Conservation (phyloP, 1,284 basidiomycete genomes). For the Coriolopsis trogii region DNA sequence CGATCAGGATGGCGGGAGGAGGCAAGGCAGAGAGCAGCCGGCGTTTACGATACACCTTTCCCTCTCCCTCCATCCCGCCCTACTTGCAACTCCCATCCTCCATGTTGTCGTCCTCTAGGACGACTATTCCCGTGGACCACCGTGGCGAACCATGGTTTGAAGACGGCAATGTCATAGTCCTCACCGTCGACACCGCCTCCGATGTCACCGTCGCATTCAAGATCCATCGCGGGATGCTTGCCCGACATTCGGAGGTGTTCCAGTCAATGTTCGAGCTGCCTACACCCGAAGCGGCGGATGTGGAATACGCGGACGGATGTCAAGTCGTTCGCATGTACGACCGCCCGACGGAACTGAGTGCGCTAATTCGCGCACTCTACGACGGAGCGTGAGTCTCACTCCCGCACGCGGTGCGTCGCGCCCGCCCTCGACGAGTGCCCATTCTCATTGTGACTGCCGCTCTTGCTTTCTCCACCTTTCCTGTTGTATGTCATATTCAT, state of each 20-base stretch:
- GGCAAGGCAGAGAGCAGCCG: background rate
- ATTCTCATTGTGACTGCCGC: conserved; percentile 1
- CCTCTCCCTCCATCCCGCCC: background rate
- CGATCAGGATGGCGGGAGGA: conserved; percentile 1
- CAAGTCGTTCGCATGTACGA: conserved; percentile 59
- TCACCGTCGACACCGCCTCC: conserved; percentile 39
- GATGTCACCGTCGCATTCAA: conserved; percentile 47
- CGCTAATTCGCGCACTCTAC: conserved; percentile 57
- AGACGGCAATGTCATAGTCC: conserved; percentile 58
- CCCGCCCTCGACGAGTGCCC: background rate
- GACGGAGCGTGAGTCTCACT: conserved; percentile 53
- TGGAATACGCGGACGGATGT: conserved; percentile 47
- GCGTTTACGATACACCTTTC: conserved; percentile 9
- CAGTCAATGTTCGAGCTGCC: conserved; percentile 59
- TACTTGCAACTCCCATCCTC: background rate
- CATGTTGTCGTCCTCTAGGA: conserved; percentile 3
- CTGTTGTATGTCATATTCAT: background rate
- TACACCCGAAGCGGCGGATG: conserved; percentile 37
- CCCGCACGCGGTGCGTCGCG: conserved; percentile 15
- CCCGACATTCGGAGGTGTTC: conserved; percentile 63
- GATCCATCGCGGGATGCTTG: conserved; percentile 59
- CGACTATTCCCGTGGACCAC: conserved; percentile 14
- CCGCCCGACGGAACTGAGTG: conserved; percentile 51
- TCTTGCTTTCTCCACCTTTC: background rate
- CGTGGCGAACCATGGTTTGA: conserved; percentile 57